Percentiles rank a stretch among this genome's conserved stretches.
Evolutionary conservation across 2,329 filamentous ascomycete genomes (phyloP).

Genomic region (Botrytis fragariae): DNA sequence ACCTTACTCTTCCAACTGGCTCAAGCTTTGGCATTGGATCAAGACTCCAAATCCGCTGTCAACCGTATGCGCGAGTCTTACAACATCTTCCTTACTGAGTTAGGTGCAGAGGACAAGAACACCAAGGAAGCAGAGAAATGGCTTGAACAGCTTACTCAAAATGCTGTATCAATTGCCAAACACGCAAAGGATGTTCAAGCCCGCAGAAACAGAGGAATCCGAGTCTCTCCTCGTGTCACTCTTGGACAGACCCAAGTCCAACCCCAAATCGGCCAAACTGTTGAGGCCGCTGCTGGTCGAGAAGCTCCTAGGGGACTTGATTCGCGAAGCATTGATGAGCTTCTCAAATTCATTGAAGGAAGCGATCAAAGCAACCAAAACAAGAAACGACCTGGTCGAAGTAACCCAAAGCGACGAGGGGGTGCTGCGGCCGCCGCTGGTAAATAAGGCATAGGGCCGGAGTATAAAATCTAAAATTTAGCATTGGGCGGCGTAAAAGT

Average conservation of each 20-base stretch:
- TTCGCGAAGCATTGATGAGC: constrained; percentile 83
- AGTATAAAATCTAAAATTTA: constrained; percentile 10
- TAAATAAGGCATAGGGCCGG: constrained; percentile 16
- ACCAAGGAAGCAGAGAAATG: constrained; percentile 97
- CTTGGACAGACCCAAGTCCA: constrained; percentile 58
- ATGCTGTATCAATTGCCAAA: constrained; percentile 90
- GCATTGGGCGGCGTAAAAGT: constrained; percentile 20
- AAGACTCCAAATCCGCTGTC: constrained; percentile 88
- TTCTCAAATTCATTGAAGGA: constrained; percentile 93
- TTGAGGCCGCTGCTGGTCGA: constrained; percentile 44
- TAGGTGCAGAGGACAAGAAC: constrained; percentile 90
- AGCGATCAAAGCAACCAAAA: constrained; percentile 49
- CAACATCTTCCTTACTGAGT: constrained; percentile 85
- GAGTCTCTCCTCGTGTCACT: constrained; percentile 60
- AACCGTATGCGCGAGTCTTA: constrained; percentile 94
- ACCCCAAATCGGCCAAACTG: constrained; percentile 60
- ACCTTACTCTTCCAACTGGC: constrained; percentile 96
- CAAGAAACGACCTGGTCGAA: constrained; percentile 56
- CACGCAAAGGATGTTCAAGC: constrained; percentile 84
- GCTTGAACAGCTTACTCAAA: constrained; percentile 94
- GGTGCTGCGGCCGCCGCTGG: constrained; percentile 23
- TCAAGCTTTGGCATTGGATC: constrained; percentile 91
- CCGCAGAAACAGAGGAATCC: constrained; percentile 67
- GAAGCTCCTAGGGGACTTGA: constrained; percentile 52
- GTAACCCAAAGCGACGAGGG: constrained; percentile 56